Conservation (phyloP, 2,329 filamentous ascomycete species). For the Curvularia sp. region DNA sequence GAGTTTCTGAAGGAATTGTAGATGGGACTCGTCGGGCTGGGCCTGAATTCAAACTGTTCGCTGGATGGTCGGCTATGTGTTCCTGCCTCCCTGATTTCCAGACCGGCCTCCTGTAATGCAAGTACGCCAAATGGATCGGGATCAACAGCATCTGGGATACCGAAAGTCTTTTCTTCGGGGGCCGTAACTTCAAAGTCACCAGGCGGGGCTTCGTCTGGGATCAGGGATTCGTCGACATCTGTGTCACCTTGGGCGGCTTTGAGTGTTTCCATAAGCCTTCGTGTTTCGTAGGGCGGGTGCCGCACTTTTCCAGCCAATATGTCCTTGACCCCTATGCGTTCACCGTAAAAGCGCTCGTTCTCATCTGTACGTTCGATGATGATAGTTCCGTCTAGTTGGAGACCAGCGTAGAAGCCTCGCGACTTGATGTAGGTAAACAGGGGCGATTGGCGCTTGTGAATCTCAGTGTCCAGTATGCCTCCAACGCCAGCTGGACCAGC, state of each 20-base stretch:
- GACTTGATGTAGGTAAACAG: constrained; percentile 90
- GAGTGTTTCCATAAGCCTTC: constrained; percentile 78
- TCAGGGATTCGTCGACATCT: constrained; percentile 72
- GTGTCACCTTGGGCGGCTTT: constrained; percentile 85
- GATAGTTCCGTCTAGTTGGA: constrained; percentile 86
- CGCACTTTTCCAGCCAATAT: constrained; percentile 68
- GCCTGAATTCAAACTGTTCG: constrained; percentile 83
- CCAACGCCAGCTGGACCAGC: constrained; percentile 81
- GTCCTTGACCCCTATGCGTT: constrained; percentile 66
- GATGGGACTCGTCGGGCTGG: constrained; percentile 75
- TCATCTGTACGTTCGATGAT: constrained; percentile 86
- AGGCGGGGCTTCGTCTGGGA: constrained; percentile 75
- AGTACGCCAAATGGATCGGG: constrained; percentile 92
- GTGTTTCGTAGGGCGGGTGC: constrained; percentile 63
- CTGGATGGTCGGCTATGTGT: constrained; percentile 74
- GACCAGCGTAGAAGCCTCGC: constrained; percentile 83
- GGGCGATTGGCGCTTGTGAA: constrained; percentile 72
- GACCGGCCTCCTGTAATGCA: constrained; percentile 86
- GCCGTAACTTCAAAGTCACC: constrained; percentile 70
- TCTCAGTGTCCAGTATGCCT: constrained; percentile 71
- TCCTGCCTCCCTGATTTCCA: constrained; percentile 91
- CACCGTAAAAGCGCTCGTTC: constrained; percentile 84
- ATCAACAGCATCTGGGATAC: constrained; percentile 78
- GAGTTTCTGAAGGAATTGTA: constrained; percentile 64
- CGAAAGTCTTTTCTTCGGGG: constrained; percentile 66